These are phyloP conservation scores for Fonsecaea multimorphosa DNA, from an alignment of 2,329 filamentous ascomycete genomes.

Conservation along the genomic window DNA sequence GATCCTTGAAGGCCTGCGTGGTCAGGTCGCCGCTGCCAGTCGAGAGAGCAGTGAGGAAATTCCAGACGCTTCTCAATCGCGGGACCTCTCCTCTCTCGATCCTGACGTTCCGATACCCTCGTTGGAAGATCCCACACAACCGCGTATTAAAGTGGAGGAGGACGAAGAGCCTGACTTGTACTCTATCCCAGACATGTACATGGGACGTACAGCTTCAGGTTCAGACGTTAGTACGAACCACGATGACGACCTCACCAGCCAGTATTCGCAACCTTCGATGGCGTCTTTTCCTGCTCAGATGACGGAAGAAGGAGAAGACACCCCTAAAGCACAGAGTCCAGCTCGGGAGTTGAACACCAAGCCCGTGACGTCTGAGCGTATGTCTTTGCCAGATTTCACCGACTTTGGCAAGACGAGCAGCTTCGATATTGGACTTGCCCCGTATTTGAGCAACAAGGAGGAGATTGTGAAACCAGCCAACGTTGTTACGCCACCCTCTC, in stretches of 20 bases:
- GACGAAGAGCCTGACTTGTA: constrained; percentile 70
- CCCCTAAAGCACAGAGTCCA: constrained; percentile 50
- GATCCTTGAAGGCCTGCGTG: constrained; percentile 79
- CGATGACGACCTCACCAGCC: constrained; percentile 58
- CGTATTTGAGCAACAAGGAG: constrained; percentile 55
- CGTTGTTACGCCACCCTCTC: constrained; percentile 36
- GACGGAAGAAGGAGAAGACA: constrained; percentile 54
- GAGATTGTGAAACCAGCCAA: constrained; percentile 18
- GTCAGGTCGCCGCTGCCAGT: constrained; percentile 64
- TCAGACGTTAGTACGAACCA: constrained; percentile 38
- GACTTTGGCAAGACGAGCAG: constrained; percentile 58
- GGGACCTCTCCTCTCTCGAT: constrained; percentile 60
- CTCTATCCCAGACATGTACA: constrained; percentile 70
- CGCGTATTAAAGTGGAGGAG: constrained; percentile 65
- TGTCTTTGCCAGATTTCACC: constrained; percentile 57
- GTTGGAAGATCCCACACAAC: constrained; percentile 65
- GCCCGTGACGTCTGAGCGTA: constrained; percentile 27
- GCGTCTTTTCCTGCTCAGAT: constrained; percentile 36
- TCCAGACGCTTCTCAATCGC: constrained; percentile 38
- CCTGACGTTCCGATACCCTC: constrained; percentile 91
- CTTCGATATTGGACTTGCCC: constrained; percentile 61
- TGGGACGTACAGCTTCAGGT: constrained; percentile 51
- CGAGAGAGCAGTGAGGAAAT: constrained; percentile 51
- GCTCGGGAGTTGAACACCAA: constrained; percentile 28
- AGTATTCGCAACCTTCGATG: constrained; percentile 58